Conservation (phyloP, 192 early-diverging fungal genomes). For the Backusella australiensis region DNA sequence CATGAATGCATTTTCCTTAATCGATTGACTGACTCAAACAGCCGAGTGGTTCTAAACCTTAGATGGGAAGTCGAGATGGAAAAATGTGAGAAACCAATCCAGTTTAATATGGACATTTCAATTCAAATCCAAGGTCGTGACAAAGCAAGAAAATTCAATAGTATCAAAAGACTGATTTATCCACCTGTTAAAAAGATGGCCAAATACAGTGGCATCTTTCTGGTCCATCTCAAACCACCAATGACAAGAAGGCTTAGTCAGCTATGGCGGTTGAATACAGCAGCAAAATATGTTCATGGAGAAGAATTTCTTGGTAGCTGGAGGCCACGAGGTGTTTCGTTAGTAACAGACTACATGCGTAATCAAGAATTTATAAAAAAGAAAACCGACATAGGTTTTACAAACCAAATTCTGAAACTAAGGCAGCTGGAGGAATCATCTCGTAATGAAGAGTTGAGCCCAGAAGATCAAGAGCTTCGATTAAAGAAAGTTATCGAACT, state of each 20-base stretch:
- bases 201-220: slow-evolving; percentile 59
- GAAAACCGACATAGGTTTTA: slow-evolving; percentile 38
- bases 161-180: slow-evolving; percentile 42
- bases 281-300: slow-evolving; percentile 70
- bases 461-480: neutral
- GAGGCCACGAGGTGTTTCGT: slow-evolving; percentile 68
- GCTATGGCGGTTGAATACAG: slow-evolving; percentile 72
- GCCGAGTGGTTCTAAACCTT: slow-evolving; percentile 59
- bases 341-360: slow-evolving; percentile 53
- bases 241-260: slow-evolving; percentile 48
- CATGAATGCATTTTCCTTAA: slow-evolving; percentile 68
- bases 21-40: slow-evolving; percentile 52
- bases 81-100: slow-evolving; percentile 54
- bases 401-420: slow-evolving; percentile 38
- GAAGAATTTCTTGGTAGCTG: slow-evolving; percentile 65
- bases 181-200: slow-evolving; percentile 36
- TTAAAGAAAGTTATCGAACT: slow-evolving; percentile 17
- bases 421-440: neutral
- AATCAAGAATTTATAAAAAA: slow-evolving; percentile 26
- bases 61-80: slow-evolving; percentile 56
- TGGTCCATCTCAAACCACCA: slow-evolving; percentile 59
- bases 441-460: neutral
- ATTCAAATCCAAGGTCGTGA: slow-evolving; percentile 64
- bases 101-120: slow-evolving; percentile 58
- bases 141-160: slow-evolving; percentile 38